These are phyloP conservation scores for Grigorovia jiainica DNA, from an alignment of 805 yeast species.

Conservation along the genomic window DNA sequence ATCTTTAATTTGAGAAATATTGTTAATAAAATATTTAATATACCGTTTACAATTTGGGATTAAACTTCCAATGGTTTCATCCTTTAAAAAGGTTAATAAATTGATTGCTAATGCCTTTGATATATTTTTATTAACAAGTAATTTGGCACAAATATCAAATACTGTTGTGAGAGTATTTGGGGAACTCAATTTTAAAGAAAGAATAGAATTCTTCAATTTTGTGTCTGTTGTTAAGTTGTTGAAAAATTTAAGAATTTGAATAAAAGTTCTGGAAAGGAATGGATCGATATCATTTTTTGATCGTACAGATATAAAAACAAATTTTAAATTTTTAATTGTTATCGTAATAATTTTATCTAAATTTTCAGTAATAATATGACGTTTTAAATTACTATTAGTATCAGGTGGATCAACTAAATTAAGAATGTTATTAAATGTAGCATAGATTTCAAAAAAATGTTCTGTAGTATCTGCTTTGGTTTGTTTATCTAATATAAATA, in stretches of 20 bases:
- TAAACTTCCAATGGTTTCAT: no score
- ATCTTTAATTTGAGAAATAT: slow-evolving; percentile 14
- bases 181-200: no score
- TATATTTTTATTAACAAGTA: no score
- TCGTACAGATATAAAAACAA: slow-evolving; percentile 14
- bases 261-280: slow-evolving; percentile 21
- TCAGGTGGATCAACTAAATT: slow-evolving; percentile 7
- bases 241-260: slow-evolving; percentile 24
- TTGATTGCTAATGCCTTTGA: no score
- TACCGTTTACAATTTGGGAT: no score
- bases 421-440: slow-evolving; percentile 25
- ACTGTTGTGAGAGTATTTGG: no score
- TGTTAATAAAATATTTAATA: slow-evolving; percentile 8
- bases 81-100: slow-evolving; percentile 9
- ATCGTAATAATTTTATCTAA: slow-evolving; percentile 9
- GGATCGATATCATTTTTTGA: slow-evolving; percentile 18
- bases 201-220: no score
- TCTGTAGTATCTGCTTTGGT: slow-evolving; percentile 1
- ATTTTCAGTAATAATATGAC: slow-evolving; percentile 11
- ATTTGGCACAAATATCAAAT: no score
- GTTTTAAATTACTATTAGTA: slow-evolving; percentile 13
- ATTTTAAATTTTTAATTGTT: slow-evolving; percentile 11
- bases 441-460: slow-evolving; percentile 24
- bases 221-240: slow-evolving; percentile 7
- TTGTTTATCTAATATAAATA: slow-evolving; percentile 10